Evolutionary conservation across 805 yeast genomes (phyloP).

Genomic region (Candida khao-thaluensis): DNA sequence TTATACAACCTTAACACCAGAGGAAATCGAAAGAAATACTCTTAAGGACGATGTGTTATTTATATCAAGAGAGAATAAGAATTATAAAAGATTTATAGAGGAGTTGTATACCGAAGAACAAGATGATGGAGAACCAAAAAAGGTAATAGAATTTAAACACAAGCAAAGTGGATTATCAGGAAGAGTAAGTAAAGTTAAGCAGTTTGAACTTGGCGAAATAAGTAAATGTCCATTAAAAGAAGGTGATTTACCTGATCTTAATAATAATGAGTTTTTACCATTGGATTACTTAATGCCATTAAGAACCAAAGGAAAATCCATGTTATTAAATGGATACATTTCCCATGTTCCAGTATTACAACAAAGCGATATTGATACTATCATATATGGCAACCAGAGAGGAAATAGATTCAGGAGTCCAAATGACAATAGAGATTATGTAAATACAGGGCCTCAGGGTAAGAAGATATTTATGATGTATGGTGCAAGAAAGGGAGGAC

Average conservation of each 20-base stretch:
- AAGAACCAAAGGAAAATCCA: conserved; percentile 65
- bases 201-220: conserved; percentile 34
- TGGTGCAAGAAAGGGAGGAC: conserved; percentile 40
- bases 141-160: conserved; percentile 42
- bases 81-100: conserved; percentile 38
- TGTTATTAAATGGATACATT: conserved; percentile 77
- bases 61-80: conserved; percentile 61
- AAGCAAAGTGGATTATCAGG: conserved; percentile 62
- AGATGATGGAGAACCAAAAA: conserved; percentile 11
- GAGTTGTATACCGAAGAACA: conserved; percentile 40
- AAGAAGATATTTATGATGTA: conserved; percentile 29
- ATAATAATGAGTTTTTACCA: conserved; percentile 39
- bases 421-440: conserved; percentile 33
- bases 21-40: conserved; percentile 69
- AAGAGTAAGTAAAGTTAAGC: conserved; percentile 34
- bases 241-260: conserved; percentile 46
- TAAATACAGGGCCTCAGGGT: conserved; percentile 43
- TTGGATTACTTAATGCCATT: conserved; percentile 63
- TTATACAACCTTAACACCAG: conserved; percentile 61
- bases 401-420: conserved; percentile 34
- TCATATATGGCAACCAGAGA: conserved; percentile 45
- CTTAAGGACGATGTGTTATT: conserved; percentile 68
- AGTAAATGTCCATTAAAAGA: conserved; percentile 48
- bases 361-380: conserved; percentile 64
- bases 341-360: conserved; percentile 61